Evolutionary conservation across 768 basidiomycete genomes (phyloP), one percentile per base, ranked within the genome.

Genomic region (Leccinum boreale): DNA sequence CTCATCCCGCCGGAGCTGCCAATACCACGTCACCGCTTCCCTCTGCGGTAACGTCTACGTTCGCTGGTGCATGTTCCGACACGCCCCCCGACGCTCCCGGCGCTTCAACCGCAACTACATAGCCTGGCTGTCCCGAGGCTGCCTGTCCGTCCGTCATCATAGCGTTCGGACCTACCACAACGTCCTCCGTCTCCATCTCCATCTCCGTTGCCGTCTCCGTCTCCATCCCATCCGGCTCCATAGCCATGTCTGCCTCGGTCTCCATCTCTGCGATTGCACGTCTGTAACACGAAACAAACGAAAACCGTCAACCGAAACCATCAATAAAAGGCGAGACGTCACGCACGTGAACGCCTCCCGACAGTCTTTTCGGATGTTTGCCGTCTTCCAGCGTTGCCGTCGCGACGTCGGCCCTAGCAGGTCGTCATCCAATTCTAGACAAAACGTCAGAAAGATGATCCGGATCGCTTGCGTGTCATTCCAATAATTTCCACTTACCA

Each of bases 301-400:
- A 9, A 42, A n/a, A 11, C 3, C 4, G 0, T 8, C 23, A 15
- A 62, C 57, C 45, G 12, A 46, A 46, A 52, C n/a, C 10, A 6
- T 19, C 33, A 51, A 56, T 3, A 12, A 26, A 26, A 21, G 33
- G 23, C 19, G 45, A 23, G 5, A 51, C 3, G n/a, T 12, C 14
- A 77, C 85, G 50, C 63, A 87, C 88, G 77, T 71, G 65, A 78
- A 92, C 3, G 87, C 86, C 42, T 79, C 78, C 23, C 83, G 79
- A 64, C 86, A 86, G n/a, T 79, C 79, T 14, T 79, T 75, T 50
- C 82, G 78, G 19, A 80, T 75, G 33, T 71, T 74, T 1, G 73
- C 53, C 21, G 75, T 79, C 67, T 84, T 89, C 81, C 86, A 90
- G 56, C 78, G 78, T 67, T 90, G 85, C 58, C 76, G 73, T 59